Base-by-base conservation (phyloP, 345 rosid species). In the Aegle marmelos region DNA sequence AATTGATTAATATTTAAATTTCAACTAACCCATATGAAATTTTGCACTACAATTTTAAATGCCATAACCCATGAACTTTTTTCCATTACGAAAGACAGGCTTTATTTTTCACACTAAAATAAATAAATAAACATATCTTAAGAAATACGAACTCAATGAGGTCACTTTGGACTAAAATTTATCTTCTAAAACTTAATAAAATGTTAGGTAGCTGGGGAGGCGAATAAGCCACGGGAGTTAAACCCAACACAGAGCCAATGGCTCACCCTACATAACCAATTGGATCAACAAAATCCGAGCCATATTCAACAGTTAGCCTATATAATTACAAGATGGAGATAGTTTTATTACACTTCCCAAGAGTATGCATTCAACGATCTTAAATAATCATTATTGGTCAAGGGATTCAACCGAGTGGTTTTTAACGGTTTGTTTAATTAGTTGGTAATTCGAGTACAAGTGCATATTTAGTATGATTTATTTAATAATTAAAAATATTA, bases 231-330 rank as follows among this genome's bases (percentile, higher is more conserved):
- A 17, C 13, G 68, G 24, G 25, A 17, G 39, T 33, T 64, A 3
- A 17, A 31, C 39, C 39, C 66, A n/a, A 31, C 30, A 16, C 21
- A 28, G 24, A 30, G 5, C 30, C 72, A 68, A 6, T 0, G 72
- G 17, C 19, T 22, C 48, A 10, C 58, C 36, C 21, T 48, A 11
- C 58, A 6, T 16, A 75, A 79, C 85, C 81, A 79, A 70, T 81
- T 72, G 73, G 88, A 63, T 81, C 79, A 80, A 85, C 88, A 84
- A 78, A 76, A 63, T 77, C 66, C 69, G 67, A 72, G 53, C 56
- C 53, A 65, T 13, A 41, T 31, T 63, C 68, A 63, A 63, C 68
- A 31, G 39, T 63, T 31, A 6, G 34, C 21, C 30, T 30, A 62
- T 5, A n/a, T 5, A 27, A 60, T 25, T 60, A 60, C 13, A 9